Conservation (phyloP, 495 filamentous ascomycete genomes). For the Penicillium malachiteum region DNA sequence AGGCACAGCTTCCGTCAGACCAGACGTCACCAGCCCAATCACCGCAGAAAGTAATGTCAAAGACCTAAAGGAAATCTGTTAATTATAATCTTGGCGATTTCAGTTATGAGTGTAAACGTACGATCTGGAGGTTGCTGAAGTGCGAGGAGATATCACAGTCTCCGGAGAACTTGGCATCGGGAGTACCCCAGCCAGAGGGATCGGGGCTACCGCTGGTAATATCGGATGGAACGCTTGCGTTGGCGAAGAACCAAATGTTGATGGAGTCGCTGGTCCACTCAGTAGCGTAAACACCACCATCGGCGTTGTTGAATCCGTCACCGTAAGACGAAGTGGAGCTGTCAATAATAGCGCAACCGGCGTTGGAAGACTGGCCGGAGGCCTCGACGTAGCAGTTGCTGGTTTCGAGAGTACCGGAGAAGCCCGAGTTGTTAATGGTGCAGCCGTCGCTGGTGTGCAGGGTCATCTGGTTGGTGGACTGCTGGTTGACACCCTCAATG, state of each 20-base stretch:
- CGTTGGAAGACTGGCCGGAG: slow-evolving; percentile 43
- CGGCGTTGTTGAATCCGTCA: slow-evolving; percentile 52
- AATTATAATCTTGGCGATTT: background rate
- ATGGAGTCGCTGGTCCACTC: slow-evolving; percentile 63
- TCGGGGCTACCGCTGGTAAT: slow-evolving; percentile 51
- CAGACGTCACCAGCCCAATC: slow-evolving; percentile 57
- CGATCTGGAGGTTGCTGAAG: slow-evolving; percentile 64
- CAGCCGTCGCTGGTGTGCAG: slow-evolving; percentile 65
- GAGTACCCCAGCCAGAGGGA: slow-evolving; percentile 58
- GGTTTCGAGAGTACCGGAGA: slow-evolving; percentile 35
- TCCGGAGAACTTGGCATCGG: slow-evolving; percentile 57
- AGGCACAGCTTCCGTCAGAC: slow-evolving; percentile 27
- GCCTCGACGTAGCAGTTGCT: slow-evolving; percentile 55
- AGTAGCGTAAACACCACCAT: slow-evolving; percentile 62
- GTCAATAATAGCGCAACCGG: slow-evolving; percentile 52
- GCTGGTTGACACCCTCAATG: slow-evolving; percentile 67
- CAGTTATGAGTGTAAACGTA: slow-evolving; percentile 16
- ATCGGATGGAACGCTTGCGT: slow-evolving; percentile 50
- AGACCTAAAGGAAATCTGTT: slow-evolving; percentile 36
- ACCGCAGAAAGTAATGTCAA: slow-evolving; percentile 69
- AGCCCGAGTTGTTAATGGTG: slow-evolving; percentile 49
- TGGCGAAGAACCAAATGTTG: slow-evolving; percentile 60
- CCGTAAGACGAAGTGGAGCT: slow-evolving; percentile 48
- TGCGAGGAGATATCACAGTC: slow-evolving; percentile 59
- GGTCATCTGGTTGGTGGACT: slow-evolving; percentile 58